Conservation (phyloP, 2,329 filamentous ascomycete genomes). For the Aspergillus novofumigatus region DNA sequence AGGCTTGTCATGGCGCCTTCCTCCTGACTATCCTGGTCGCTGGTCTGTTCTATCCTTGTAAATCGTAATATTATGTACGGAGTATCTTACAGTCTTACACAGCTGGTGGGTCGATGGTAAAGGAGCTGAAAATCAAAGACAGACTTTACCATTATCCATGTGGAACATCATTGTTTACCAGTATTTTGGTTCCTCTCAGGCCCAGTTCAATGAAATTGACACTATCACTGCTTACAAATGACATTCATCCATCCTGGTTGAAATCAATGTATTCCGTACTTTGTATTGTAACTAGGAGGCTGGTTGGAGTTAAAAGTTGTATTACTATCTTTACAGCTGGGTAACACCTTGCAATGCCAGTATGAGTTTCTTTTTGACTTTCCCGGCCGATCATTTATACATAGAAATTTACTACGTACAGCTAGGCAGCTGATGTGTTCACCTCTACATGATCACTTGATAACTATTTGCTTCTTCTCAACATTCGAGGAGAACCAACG, state of each 20-base stretch:
- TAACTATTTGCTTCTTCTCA: constrained; percentile 3
- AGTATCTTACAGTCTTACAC: background rate
- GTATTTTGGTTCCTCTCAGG: background rate
- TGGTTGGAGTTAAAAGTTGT: background rate
- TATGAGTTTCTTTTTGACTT: background rate
- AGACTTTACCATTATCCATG: background rate
- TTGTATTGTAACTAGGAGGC: background rate
- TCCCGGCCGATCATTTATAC: constrained; percentile 8
- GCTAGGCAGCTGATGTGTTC: background rate
- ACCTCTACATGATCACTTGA: constrained; percentile 12
- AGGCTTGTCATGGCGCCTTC: constrained; percentile 6
- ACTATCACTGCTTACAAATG: background rate
- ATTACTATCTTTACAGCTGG: background rate
- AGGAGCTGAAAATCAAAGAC: background rate
- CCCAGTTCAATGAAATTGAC: background rate
- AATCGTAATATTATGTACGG: background rate
- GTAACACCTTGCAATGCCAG: background rate
- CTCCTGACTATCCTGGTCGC: constrained; percentile 7
- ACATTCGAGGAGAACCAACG: background rate
- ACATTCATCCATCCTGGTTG: background rate
- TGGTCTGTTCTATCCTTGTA: background rate
- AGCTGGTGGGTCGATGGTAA: background rate
- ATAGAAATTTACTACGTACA: background rate
- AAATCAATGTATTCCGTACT: background rate
- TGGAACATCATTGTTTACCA: background rate